Evolutionary conservation across 163 green algal species (phyloP), one percentile per base, ranked within the genome.

Genomic region (Prototheca cutis): DNA sequence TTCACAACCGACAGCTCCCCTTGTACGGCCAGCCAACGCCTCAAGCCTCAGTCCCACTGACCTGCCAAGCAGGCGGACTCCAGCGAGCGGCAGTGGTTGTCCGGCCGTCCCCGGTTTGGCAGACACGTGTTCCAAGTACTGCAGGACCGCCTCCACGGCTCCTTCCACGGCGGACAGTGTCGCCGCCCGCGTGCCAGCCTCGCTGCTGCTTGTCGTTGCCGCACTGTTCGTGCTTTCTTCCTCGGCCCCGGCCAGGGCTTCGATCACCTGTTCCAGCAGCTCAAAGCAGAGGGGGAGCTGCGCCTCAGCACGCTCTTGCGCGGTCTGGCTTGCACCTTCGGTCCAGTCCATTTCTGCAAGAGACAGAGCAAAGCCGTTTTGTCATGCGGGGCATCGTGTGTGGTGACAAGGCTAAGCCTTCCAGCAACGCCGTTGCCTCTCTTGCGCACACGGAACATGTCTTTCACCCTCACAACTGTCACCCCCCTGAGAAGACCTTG

Each of bases 221-320:
- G 23, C n/a, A 15, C 23, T 19, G 19, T 29, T 30, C 40, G 39
- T 59, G 31, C 4, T 21, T 4, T 8, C n/a, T 1, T 56, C 33
- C 6, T 59, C 59, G 56, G 81, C 76, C 1, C 48, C n/a, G 10
- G 78, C 78, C 52, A 89, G 58, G 18, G 72, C 77, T 62, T 83
- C 76, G 5, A 84, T 52, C 7, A 48, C 61, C 0, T 48, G 61
- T 59, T 89, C 82, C 24, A 87, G 58, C 54, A 90, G 66, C 13
- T 51, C 40, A 34, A 82, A 82, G 63, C 70, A 80, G 29, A 48
- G 40, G 1, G 82, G 82, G 59, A 90, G 63, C 27, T 76, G 32
- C 40, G 56, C 60, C n/a, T 57, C 36, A 1, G 78, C 82, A 0
- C 82, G 70, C 15, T 62, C 51, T 4, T 76, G 69, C 1, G 78